Evolutionary conservation across 2,329 filamentous ascomycete genomes (phyloP).

Genomic region (Monascus ruber): DNA sequence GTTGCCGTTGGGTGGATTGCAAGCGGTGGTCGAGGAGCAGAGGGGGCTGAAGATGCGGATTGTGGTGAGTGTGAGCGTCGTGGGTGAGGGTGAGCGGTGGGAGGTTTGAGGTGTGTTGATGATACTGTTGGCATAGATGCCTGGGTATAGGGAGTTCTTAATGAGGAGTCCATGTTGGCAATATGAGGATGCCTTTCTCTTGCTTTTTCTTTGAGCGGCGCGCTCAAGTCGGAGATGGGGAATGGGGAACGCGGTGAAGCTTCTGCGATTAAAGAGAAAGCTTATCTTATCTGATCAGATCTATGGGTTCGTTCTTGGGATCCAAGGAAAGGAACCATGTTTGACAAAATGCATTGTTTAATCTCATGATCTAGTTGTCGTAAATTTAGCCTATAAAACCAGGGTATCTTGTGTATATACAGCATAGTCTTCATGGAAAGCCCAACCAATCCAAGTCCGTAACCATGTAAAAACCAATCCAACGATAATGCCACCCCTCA

Average conservation of each 20-base stretch:
- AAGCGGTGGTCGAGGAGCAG: slow-evolving; percentile 23
- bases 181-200: slow-evolving; percentile 4
- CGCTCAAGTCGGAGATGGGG: too few species aligned
- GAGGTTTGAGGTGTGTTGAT: slow-evolving; percentile 15
- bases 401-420: slow-evolving; percentile 6
- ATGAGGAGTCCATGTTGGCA: slow-evolving; percentile 3
- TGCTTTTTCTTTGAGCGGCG: slow-evolving; percentile 4
- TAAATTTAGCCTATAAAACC: background rate
- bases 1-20: slow-evolving; percentile 25
- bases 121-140: slow-evolving; percentile 8
- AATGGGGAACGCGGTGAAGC: too few species aligned
- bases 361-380: background rate
- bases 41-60: slow-evolving; percentile 11
- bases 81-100: slow-evolving; percentile 13
- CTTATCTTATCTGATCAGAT: background rate
- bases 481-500: background rate
- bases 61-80: too few species aligned
- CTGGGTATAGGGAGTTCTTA: too few species aligned
- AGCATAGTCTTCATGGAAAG: background rate
- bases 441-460: background rate
- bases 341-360: background rate
- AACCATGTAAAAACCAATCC: background rate
- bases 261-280: too few species aligned
- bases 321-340: too few species aligned
- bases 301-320: background rate